Evolutionary conservation across 768 basidiomycete species (phyloP).

Genomic region (Strobilomyces confusus): DNA sequence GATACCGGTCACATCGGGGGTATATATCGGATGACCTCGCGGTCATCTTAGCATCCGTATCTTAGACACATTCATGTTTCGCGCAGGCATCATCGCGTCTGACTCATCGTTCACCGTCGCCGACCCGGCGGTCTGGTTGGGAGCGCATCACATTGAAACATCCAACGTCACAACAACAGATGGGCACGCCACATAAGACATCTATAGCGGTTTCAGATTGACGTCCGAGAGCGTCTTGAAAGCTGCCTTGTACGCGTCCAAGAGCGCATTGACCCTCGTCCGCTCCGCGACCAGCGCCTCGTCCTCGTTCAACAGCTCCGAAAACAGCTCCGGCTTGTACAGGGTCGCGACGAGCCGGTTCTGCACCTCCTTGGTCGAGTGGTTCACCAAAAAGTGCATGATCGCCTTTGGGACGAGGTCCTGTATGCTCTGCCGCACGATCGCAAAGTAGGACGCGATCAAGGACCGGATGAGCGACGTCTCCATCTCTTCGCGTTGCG

Average conservation of each 20-base stretch:
- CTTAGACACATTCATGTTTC: constrained; percentile 5
- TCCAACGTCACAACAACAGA: neutral
- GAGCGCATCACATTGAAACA: neutral
- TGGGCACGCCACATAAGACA: neutral
- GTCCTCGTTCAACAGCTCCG: constrained; percentile 90
- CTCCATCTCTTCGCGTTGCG: constrained; percentile 93
- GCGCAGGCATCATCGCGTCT: too few relatives aligned
- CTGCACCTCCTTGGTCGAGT: constrained; percentile 95
- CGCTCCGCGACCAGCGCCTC: constrained; percentile 93
- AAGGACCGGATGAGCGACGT: constrained; percentile 90
- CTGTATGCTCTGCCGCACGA: constrained; percentile 94
- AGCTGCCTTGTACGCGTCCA: constrained; percentile 95
- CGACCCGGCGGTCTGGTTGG: neutral
- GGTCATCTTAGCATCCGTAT: neutral
- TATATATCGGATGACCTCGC: constrained; percentile 7
- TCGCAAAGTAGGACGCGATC: constrained; percentile 93
- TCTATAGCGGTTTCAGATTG: constrained; percentile 59
- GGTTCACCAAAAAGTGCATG: constrained; percentile 97
- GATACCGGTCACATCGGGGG: constrained; percentile 1
- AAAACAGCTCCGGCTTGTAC: constrained; percentile 93
- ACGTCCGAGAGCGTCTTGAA: constrained; percentile 86
- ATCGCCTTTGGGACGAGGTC: constrained; percentile 97
- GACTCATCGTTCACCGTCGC: neutral
- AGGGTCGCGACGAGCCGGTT: constrained; percentile 91
- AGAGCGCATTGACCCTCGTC: constrained; percentile 84